Base-by-base conservation (phyloP, 2,329 filamentous ascomycete genomes). In the Rhynchosporium secalis region DNA sequence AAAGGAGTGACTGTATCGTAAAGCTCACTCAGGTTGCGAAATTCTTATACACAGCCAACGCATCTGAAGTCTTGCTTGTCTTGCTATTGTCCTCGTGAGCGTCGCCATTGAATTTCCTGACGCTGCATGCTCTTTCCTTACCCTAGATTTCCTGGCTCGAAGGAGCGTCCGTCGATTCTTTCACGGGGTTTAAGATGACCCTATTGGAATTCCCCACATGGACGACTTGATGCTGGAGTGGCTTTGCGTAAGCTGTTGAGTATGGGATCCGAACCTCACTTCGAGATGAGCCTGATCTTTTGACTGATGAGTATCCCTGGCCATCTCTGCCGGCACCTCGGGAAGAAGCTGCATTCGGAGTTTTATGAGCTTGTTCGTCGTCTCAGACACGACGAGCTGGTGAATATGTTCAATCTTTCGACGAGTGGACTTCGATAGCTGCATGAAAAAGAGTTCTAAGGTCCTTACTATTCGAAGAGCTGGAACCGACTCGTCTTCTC, bases 141-240 rank as follows among this genome's bases (percentile, higher is more conserved):
- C 36, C 41, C 26, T 12, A 3, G 29, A 9, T 33, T 33, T 45
- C 31, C 36, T 49, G 26, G n/a, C 41, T 1, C 58, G 58, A 15
- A 55, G 52, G 57, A 63, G 26, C 58, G 47, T 33, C 38, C 36
- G n/a, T 56, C 47, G n/a, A 58, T 43, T n/a, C 56, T 61, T 3
- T 55, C 41, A 1, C 38, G 9, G 46, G 29, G 7, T 36, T 13
- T 3, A 56, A 13, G 13, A 28, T 29, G 13, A 40, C 43, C 4
- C 52, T 47, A 31, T 58, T 20, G 5, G 8, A 26, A 26, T 60
- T 20, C 26, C 29, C 29, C 20, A 29, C 12, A 43, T 15, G 13
- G 29, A 33, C 47, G 8, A 20, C 47, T 10, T 41, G 47, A 9
- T 58, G 45, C 13, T 43, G 36, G 4, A 29, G 20, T 41, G 52